Conservation (phyloP, 129 eudicot genomes). For the Chrysanthemum lavandulifolium region DNA sequence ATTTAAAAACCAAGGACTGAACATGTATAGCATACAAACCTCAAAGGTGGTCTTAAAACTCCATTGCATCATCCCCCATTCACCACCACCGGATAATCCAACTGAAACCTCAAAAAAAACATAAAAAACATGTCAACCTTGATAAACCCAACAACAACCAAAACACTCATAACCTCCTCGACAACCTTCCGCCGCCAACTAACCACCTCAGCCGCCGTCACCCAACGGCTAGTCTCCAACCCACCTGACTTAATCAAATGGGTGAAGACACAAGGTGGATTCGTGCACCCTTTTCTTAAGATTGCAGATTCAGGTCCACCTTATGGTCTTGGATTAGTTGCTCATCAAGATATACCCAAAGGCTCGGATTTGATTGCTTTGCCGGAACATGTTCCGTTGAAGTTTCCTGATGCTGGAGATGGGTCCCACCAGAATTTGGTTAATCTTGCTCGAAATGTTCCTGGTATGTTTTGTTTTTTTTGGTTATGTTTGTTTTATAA, state of each 20-base stretch:
- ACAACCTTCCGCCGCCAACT: constrained; percentile 49
- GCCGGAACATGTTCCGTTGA: constrained; percentile 69
- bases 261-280: constrained; percentile 87
- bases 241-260: constrained; percentile 94
- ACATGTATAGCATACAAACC: no score
- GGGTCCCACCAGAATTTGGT: constrained; percentile 38
- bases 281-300: constrained; percentile 68
- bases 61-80: no score
- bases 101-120: constrained; percentile 13
- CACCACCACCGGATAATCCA: not conserved
- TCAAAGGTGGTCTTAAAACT: no score
- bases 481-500: not conserved
- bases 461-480: constrained; percentile 46
- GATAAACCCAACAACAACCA: constrained; percentile 37
- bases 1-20: no score
- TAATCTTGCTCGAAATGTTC: constrained; percentile 58
- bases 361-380: constrained; percentile 72
- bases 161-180: constrained; percentile 50
- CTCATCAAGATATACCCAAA: constrained; percentile 66
- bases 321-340: constrained; percentile 74
- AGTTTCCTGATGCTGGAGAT: constrained; percentile 44
- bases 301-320: constrained; percentile 39
- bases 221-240: constrained; percentile 54
- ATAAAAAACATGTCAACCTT: constrained; percentile 34
- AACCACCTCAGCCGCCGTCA: constrained; percentile 49